A percentile compares a stretch with the other conserved stretches of the same genome.
phyloP scores from a whole-genome alignment of 2,329 filamentous ascomycete species.

The Acrocalymma vagum region DNA sequence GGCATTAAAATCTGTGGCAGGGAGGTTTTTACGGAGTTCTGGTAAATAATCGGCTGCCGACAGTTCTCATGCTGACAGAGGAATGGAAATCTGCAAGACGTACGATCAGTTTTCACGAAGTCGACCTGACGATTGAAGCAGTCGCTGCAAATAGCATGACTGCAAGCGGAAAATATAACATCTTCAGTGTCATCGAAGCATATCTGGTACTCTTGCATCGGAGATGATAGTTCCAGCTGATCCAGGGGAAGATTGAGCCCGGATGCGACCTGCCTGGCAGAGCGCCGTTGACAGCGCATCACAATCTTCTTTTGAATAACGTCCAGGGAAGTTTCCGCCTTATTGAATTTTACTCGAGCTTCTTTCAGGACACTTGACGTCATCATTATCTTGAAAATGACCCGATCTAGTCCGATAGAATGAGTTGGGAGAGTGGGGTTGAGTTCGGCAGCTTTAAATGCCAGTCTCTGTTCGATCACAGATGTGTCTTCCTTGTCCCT shows the following conservation, averaged over 20 bases:
- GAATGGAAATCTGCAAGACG: slow-evolving; percentile 10
- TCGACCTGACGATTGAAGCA: slow-evolving; percentile 22
- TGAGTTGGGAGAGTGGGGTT: background rate
- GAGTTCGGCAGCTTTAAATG: slow-evolving; percentile 3
- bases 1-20: slow-evolving; percentile 6
- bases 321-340: slow-evolving; percentile 10
- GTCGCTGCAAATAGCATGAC: slow-evolving; percentile 22
- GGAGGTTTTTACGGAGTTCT: slow-evolving; percentile 10
- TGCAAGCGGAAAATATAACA: slow-evolving; percentile 12
- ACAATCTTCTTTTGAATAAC: slow-evolving; percentile 7
- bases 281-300: slow-evolving; percentile 4
- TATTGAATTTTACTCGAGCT: slow-evolving; percentile 2
- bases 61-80: slow-evolving; percentile 14
- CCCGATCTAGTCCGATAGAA: slow-evolving; percentile 1
- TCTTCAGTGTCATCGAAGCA: slow-evolving; percentile 8
- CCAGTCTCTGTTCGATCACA: slow-evolving; percentile 2
- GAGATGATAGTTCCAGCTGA: background rate
- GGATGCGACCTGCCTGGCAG: slow-evolving; percentile 5
- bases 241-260: slow-evolving; percentile 4
- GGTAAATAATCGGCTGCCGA: slow-evolving; percentile 6
- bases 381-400: slow-evolving; percentile 5
- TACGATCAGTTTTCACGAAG: slow-evolving; percentile 13
- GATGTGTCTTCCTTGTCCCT: slow-evolving; percentile 5
- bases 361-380: slow-evolving; percentile 1
- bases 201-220: background rate